These are phyloP conservation scores for Talaromyces sp. DNA, from an alignment of 2,329 filamentous ascomycete species.

Conservation along the genomic window DNA sequence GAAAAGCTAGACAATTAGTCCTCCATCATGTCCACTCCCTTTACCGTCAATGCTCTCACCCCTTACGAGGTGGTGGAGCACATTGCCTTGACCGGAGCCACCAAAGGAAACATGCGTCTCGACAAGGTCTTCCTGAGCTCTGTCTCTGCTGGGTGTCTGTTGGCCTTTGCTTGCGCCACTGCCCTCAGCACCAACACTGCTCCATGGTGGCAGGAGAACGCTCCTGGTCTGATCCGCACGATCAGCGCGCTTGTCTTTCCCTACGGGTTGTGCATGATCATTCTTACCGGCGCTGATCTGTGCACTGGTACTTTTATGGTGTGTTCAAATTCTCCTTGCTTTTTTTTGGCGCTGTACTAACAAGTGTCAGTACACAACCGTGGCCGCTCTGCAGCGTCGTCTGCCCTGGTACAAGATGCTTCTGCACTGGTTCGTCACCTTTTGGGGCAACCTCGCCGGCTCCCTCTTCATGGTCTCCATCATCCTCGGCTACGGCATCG, in stretches of 20 bases:
- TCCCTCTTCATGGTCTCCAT: conserved; percentile 11
- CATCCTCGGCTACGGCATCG: conserved; percentile 10
- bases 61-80: conserved; percentile 48
- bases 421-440: conserved; percentile 32
- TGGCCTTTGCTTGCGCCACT: conserved; percentile 49
- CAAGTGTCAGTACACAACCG: conserved; percentile 34
- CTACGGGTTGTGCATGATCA: conserved; percentile 46
- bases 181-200: conserved; percentile 42
- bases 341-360: neutral
- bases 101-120: conserved; percentile 49
- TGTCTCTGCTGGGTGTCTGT: conserved; percentile 48
- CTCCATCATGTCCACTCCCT: neutral
- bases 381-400: conserved; percentile 41
- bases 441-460: conserved; percentile 9
- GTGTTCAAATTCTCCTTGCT: neutral
- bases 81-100: conserved; percentile 45
- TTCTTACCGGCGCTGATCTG: conserved; percentile 46
- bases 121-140: conserved; percentile 51
- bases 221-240: conserved; percentile 44
- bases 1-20: neutral
- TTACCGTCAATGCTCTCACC: conserved; percentile 38
- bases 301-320: conserved; percentile 46
- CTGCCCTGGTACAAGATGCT: conserved; percentile 44
- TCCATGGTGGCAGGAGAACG: conserved; percentile 47
- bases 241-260: conserved; percentile 46